Evolutionary conservation across 2,329 filamentous ascomycete genomes (phyloP), one percentile per base, ranked within the genome.

Genomic region (Paracamarosporium sp.): DNA sequence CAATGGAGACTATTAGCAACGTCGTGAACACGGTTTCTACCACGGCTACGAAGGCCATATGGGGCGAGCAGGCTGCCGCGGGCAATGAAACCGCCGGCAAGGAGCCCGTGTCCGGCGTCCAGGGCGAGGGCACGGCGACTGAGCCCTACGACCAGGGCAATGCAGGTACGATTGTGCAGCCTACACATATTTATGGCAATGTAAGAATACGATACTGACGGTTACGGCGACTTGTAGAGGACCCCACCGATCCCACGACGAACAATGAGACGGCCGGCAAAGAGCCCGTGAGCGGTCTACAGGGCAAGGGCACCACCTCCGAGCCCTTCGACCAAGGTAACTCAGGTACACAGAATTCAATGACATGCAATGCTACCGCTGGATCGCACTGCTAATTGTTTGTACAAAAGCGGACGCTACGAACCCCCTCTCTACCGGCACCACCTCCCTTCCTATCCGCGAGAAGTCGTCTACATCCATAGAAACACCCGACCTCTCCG

Each of bases 291-390:
- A 90, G 90, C 20, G 92, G 92, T 20, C 80, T 86, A 52, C 79
- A 83, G 55, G 92, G 92, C 38, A 80, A 89, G 71, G 89, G 90
- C 3, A 83, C 83, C 25, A 82, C 82, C 41, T 86, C 85, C 11
- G 88, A 94, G 73, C 92, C 92, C 0, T 96, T 88, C 67, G 92
- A 95, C 70, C 87, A 87, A 55, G 92, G 92, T 45, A 95, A 95
- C 74, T 78, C 86, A 80, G 84, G 81, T 86, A 75, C 30, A 36
- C 9, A n/a, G 7, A 20, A 25, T n/a, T 35, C 20, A 30, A 30
- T 65, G 78, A 1, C 9, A 38, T 22, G 22, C 8, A 9, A 62
- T 13, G 1, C n/a, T n/a, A 38, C 17, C 11, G 24, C 13, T 13
- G 24, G 11, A 13, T 15, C 22, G 17, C 28, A 24, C 20, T n/a